Percentiles rank a stretch among this genome's conserved stretches.
phyloP scores from a whole-genome alignment of 768 basidiomycete genomes.

The Rhodosporidiobolus sp. region DNA sequence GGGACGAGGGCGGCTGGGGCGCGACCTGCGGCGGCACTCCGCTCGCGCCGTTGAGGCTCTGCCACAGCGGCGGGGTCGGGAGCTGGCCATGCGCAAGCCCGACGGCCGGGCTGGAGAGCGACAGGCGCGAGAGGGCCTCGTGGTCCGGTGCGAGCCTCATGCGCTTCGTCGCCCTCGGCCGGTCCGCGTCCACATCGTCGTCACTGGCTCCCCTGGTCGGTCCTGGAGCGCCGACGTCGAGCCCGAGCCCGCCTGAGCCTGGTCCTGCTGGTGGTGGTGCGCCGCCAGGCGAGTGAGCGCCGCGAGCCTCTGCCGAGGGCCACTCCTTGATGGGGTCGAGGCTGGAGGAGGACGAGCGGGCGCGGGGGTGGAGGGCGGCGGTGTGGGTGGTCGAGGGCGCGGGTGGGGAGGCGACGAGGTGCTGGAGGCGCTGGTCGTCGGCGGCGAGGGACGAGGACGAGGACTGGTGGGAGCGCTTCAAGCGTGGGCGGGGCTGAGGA shows the following conservation, averaged over 20 bases:
- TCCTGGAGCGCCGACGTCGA: not conserved
- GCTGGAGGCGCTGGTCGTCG: not conserved
- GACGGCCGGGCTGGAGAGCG: not conserved
- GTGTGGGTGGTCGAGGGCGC: not conserved
- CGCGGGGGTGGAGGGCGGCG: not conserved
- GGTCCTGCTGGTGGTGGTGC: not conserved
- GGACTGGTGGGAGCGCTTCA: constrained; percentile 23
- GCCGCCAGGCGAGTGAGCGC: no score
- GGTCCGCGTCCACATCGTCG: not conserved
- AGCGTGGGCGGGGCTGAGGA: not conserved
- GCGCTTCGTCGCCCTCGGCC: constrained; percentile 4
- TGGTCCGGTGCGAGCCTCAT: constrained; percentile 12
- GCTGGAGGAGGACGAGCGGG: not conserved
- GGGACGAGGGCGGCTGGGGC: not conserved
- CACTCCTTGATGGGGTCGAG: constrained; percentile 23
- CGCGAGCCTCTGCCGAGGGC: constrained; percentile 8
- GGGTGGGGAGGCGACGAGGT: not conserved
- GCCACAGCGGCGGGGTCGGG: not conserved
- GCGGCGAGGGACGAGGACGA: not conserved
- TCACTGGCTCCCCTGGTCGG: not conserved
- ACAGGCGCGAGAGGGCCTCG: constrained; percentile 21
- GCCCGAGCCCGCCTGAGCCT: not conserved
- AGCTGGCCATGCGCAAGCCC: not conserved
- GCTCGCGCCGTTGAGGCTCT: no score
- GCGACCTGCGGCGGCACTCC: no score